These are phyloP conservation scores for Phytopythium delawarense DNA, from an alignment of 352 stramenopile genomes.

Conservation along the genomic window DNA sequence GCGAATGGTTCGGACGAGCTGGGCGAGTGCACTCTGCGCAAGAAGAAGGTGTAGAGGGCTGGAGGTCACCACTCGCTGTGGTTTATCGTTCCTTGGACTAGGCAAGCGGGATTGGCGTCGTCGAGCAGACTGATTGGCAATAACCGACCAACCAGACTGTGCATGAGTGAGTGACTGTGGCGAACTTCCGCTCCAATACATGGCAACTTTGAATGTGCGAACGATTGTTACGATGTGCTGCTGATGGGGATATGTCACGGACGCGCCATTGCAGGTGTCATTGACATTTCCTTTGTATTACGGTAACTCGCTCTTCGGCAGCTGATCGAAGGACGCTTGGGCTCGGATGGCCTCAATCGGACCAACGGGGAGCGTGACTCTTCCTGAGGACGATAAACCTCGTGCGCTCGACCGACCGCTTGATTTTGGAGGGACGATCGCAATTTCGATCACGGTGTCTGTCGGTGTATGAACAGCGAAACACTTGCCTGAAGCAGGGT, in stretches of 20 bases:
- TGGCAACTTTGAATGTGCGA: neutral
- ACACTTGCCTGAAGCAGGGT: conserved; percentile 9
- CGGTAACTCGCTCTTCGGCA: neutral
- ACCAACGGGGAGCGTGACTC: conserved; percentile 13
- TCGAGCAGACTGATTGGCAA: neutral
- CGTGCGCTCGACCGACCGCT: neutral
- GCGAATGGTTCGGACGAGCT: neutral
- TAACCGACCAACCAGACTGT: neutral
- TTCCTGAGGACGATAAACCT: neutral
- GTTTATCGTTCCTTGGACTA: neutral
- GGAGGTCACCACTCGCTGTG: neutral
- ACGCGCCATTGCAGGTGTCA: neutral
- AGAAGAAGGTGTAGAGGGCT: neutral
- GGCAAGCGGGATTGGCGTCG: neutral
- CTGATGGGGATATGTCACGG: too few species aligned
- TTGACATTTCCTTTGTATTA: neutral
- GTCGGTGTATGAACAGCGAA: conserved; percentile 14
- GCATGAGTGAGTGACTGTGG: neutral
- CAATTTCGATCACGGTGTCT: conserved; percentile 8
- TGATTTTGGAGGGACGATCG: neutral
- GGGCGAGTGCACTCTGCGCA: neutral
- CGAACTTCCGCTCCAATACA: neutral
- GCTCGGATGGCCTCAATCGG: conserved; percentile 23
- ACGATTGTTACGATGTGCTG: too few species aligned
- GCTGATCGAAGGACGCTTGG: neutral